phyloP scores from a whole-genome alignment of 345 rosid species.

The Rubroshorea leprosula region DNA sequence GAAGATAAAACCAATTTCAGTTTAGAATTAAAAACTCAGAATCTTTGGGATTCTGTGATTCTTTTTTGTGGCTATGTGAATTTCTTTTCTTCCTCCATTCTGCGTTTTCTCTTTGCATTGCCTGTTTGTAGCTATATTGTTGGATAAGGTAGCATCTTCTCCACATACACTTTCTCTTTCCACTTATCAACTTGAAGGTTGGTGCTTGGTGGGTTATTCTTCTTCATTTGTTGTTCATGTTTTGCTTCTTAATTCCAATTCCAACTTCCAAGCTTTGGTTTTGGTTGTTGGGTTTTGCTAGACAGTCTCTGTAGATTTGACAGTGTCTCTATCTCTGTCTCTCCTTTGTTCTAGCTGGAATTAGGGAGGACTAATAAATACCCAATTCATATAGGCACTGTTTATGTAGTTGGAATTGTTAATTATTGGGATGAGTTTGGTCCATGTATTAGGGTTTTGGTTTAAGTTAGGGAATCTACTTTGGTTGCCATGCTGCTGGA shows the following conservation, averaged over 20 bases:
- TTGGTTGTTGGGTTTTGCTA: slow-evolving; percentile 33
- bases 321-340: slow-evolving; percentile 26
- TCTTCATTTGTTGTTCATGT: slow-evolving; percentile 7
- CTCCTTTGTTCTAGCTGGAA: slow-evolving; percentile 23
- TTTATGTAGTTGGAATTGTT: slow-evolving; percentile 23
- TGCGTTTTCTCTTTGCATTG: slow-evolving; percentile 22
- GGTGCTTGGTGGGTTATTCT: no score
- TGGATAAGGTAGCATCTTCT: slow-evolving; percentile 39
- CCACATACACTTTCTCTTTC: slow-evolving; percentile 3
- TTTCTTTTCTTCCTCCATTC: slow-evolving; percentile 23
- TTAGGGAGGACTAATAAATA: slow-evolving; percentile 25
- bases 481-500: slow-evolving; percentile 85
- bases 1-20: slow-evolving; percentile 24
- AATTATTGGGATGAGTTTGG: slow-evolving; percentile 66
- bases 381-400: slow-evolving; percentile 22
- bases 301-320: slow-evolving; percentile 38
- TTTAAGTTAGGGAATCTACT: slow-evolving; percentile 74
- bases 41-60: slow-evolving; percentile 34
- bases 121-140: slow-evolving; percentile 16
- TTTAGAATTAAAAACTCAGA: slow-evolving; percentile 32
- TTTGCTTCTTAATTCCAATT: background rate
- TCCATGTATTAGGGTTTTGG: slow-evolving; percentile 72
- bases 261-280: slow-evolving; percentile 17
- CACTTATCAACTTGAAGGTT: slow-evolving; percentile 21
- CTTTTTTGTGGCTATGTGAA: slow-evolving; percentile 19